These are phyloP conservation scores for Chenopodium formosanum DNA, from an alignment of 148 eudicot species.

Conservation along the genomic window DNA sequence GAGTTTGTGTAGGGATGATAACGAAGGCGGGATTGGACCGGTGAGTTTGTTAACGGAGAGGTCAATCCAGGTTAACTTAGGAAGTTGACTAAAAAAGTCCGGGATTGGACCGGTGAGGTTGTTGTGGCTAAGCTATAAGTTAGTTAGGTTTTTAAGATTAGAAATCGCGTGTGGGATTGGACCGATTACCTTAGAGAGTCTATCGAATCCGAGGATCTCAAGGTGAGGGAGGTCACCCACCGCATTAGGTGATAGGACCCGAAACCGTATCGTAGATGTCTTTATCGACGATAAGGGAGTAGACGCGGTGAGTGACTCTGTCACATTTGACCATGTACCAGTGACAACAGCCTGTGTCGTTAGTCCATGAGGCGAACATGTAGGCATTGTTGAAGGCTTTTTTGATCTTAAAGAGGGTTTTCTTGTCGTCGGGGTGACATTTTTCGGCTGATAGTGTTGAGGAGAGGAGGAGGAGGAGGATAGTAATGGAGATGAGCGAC, in stretches of 20 bases:
- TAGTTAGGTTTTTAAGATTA: constrained; percentile 30
- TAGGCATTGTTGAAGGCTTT: constrained; percentile 26
- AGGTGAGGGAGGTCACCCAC: constrained; percentile 42
- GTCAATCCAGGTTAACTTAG: constrained; percentile 27
- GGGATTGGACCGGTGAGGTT: constrained; percentile 41
- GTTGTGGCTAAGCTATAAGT: constrained; percentile 26
- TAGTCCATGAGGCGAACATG: constrained; percentile 25
- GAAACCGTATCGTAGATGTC: constrained; percentile 1
- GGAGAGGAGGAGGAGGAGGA: constrained; percentile 11
- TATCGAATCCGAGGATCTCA: constrained; percentile 13
- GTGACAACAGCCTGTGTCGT: constrained; percentile 31
- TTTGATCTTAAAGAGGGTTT: constrained; percentile 29
- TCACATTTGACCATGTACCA: constrained; percentile 43
- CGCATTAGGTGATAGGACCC: constrained; percentile 36
- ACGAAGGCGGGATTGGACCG: constrained; percentile 30
- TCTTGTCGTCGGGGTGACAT: constrained; percentile 30
- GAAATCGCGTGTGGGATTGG: constrained; percentile 35
- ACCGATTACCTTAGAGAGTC: constrained; percentile 40
- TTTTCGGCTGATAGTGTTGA: not conserved
- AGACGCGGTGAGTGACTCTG: constrained; percentile 26
- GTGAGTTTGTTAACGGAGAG: constrained; percentile 36
- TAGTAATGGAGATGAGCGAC: constrained; percentile 1
- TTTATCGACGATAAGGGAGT: constrained; percentile 1
- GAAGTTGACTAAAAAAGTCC: constrained; percentile 31
- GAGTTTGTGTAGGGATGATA: constrained; percentile 30